Conservation (phyloP, 768 basidiomycete species). For the Suillus americanus region DNA sequence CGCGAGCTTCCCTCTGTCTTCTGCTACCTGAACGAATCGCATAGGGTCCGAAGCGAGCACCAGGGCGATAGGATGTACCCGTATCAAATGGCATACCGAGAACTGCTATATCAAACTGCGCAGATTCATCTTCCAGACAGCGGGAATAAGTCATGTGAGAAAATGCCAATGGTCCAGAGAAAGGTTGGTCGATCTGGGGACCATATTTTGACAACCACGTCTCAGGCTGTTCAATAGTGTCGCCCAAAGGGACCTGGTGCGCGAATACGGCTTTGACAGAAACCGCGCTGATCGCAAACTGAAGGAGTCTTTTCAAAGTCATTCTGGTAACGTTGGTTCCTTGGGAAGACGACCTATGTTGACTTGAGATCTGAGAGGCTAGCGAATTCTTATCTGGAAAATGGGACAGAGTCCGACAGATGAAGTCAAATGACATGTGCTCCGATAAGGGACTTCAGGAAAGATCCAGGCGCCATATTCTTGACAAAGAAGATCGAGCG, state of each 20-base stretch:
- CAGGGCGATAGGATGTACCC: slow-evolving; percentile 50
- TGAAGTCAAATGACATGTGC: neutral
- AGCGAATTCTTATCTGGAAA: neutral
- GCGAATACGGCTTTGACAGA: neutral
- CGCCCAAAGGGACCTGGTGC: slow-evolving; percentile 12
- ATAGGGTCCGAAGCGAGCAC: slow-evolving; percentile 85
- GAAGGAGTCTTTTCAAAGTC: neutral
- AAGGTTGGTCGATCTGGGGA: slow-evolving; percentile 67
- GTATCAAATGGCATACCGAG: slow-evolving; percentile 84
- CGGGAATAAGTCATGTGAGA: slow-evolving; percentile 75
- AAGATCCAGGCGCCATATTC: neutral
- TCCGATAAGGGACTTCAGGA: neutral
- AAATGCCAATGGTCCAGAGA: slow-evolving; percentile 81
- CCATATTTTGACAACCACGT: slow-evolving; percentile 77
- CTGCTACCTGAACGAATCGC: slow-evolving; percentile 82
- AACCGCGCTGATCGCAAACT: neutral
- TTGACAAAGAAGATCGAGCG: neutral
- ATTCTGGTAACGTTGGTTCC: neutral
- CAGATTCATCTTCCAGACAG: slow-evolving; percentile 60
- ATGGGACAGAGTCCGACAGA: neutral
- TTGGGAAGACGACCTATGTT: neutral
- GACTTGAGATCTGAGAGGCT: neutral
- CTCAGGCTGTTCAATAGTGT: slow-evolving; percentile 18
- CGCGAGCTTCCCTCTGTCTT: slow-evolving; percentile 56
- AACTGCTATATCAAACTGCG: slow-evolving; percentile 71